Evolutionary conservation across 768 basidiomycete genomes (phyloP).

Genomic region (Lentinula sp.): DNA sequence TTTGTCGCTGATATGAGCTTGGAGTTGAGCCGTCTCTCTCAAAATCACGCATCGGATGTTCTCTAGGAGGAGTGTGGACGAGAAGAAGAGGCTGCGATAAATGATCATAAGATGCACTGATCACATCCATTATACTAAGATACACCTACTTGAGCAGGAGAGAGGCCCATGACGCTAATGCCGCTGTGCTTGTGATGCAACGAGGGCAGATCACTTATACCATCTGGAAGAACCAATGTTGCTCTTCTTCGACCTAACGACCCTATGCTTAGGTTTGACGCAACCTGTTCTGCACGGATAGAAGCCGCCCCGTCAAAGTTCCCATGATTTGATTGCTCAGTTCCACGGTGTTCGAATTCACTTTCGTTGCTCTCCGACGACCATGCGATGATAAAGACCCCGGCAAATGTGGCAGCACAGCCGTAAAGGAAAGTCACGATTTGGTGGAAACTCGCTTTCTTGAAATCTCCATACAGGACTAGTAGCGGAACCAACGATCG

Average conservation of each 20-base stretch:
- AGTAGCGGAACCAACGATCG: conserved; percentile 88
- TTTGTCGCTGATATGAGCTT: conserved; percentile 20
- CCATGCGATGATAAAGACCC: conserved; percentile 86
- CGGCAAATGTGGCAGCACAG: conserved; percentile 82
- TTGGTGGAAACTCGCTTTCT: conserved; percentile 72
- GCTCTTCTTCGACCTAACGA: conserved; percentile 32
- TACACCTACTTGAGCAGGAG: conserved; percentile 60
- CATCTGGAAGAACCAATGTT: conserved; percentile 44
- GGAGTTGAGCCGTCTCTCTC: conserved; percentile 26
- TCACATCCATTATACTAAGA: background rate
- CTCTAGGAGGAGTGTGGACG: conserved; percentile 58
- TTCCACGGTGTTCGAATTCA: conserved; percentile 20
- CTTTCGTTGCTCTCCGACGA: conserved; percentile 26
- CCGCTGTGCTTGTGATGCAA: conserved; percentile 49
- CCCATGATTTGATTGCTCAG: conserved; percentile 23
- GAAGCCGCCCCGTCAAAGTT: conserved; percentile 9
- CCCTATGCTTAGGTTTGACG: conserved; percentile 18
- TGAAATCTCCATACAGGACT: conserved; percentile 94
- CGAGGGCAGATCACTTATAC: conserved; percentile 35
- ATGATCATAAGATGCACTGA: background rate
- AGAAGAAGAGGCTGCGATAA: conserved; percentile 50
- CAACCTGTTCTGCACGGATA: conserved; percentile 18
- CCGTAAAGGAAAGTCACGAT: conserved; percentile 83
- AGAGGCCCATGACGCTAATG: conserved; percentile 61
- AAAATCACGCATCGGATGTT: conserved; percentile 27